Percentiles rank a stretch among this genome's conserved stretches.
Evolutionary conservation across 495 filamentous ascomycete species (phyloP).

Genomic region (Bacidia gigantensis): DNA sequence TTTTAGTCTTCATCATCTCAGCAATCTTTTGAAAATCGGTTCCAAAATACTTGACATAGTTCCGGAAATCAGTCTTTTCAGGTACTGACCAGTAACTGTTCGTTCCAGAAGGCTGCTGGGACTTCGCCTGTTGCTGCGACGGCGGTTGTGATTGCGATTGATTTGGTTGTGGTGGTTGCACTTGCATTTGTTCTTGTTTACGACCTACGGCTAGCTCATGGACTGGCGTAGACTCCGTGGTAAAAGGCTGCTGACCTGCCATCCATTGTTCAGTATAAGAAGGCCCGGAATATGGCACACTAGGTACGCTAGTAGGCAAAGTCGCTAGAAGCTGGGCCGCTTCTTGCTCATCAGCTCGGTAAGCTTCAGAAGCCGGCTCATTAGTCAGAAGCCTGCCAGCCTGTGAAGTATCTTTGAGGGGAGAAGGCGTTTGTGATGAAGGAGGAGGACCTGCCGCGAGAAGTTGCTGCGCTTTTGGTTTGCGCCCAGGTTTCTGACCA

Average conservation of each 20-base stretch:
- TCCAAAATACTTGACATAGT: conserved; percentile 66
- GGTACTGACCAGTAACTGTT: conserved; percentile 98
- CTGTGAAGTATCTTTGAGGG: conserved; percentile 16
- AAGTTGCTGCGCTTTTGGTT: conserved; percentile 18
- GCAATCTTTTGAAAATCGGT: conserved; percentile 81
- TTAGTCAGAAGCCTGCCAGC: conserved; percentile 1
- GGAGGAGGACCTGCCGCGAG: conserved; percentile 21
- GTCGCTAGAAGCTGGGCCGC: conserved; percentile 15
- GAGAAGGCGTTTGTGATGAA: conserved; percentile 8
- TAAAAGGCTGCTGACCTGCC: conserved; percentile 4
- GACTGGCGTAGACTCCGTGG: conserved; percentile 7
- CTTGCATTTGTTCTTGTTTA: conserved; percentile 17
- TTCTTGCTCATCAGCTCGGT: conserved; percentile 12
- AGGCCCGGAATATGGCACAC: background rate
- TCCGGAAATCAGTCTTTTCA: conserved; percentile 71
- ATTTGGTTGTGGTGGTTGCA: conserved; percentile 14
- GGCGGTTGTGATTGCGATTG: conserved; percentile 28
- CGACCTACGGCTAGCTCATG: conserved; percentile 26
- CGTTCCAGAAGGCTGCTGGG: conserved; percentile 30
- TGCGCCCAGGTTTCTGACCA: conserved; percentile 27
- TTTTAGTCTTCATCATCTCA: conserved; percentile 78
- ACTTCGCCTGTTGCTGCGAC: conserved; percentile 20
- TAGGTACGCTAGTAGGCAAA: conserved; percentile 6
- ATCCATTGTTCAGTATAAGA: conserved; percentile 7
- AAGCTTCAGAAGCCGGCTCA: conserved; percentile 14